Evolutionary conservation across 768 basidiomycete genomes (phyloP).

Genomic region (Phylloporus arenicola): DNA sequence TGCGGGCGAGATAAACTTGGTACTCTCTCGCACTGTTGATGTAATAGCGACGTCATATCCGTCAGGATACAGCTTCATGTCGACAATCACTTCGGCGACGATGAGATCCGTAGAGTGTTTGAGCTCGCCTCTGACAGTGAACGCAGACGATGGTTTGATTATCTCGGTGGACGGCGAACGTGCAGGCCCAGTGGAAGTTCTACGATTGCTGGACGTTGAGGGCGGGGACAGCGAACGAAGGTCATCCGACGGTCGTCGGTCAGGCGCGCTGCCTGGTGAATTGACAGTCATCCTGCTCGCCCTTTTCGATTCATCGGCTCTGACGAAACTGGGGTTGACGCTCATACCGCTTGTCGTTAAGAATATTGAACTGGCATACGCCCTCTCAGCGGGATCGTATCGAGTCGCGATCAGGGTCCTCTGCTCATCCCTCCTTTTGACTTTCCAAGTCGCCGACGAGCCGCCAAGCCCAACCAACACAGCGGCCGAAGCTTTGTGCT

Average conservation of each 20-base stretch:
- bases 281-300: slow-evolving; percentile 36
- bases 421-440: slow-evolving; percentile 54
- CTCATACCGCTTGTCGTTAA: slow-evolving; percentile 27
- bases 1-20: slow-evolving; percentile 34
- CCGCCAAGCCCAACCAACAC: slow-evolving; percentile 20
- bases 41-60: slow-evolving; percentile 58
- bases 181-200: slow-evolving; percentile 22
- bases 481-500: slow-evolving; percentile 33
- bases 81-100: slow-evolving; percentile 73
- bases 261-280: slow-evolving; percentile 14
- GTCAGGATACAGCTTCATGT: slow-evolving; percentile 72
- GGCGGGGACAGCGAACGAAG: slow-evolving; percentile 27
- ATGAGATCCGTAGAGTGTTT: slow-evolving; percentile 62
- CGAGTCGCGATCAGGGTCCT: slow-evolving; percentile 51
- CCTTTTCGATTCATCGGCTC: slow-evolving; percentile 34
- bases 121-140: slow-evolving; percentile 58
- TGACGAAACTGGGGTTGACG: slow-evolving; percentile 9
- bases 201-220: slow-evolving; percentile 13
- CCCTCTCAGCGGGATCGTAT: slow-evolving; percentile 46
- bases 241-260: slow-evolving; percentile 10
- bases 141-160: slow-evolving; percentile 42
- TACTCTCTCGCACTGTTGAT: slow-evolving; percentile 39
- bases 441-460: slow-evolving; percentile 46
- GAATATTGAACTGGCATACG: slow-evolving; percentile 49
- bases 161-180: slow-evolving; percentile 33